Evolutionary conservation across 371 early-diverging fungal species (phyloP), one percentile per base, ranked within the genome.

Genomic region (Syncephalis plumigaleata): DNA sequence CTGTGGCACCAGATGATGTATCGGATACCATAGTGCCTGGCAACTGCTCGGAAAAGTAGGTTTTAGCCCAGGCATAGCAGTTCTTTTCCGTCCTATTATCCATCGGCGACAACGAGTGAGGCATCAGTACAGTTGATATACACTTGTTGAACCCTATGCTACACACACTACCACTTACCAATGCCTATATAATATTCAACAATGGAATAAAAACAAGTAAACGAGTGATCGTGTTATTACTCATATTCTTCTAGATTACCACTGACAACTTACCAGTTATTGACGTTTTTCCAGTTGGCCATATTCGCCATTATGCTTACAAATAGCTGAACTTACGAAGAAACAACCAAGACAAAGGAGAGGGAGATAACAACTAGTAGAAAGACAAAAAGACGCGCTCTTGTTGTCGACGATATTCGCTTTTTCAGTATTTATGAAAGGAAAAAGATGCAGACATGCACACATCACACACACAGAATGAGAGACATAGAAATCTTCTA

Each of bases 31-130:
- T 55, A 42, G 58, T 57, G 26, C 53, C 39, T 36, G 23, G 48
- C 8, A 89, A 63, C 53, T 72, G 54, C 21, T 68, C 54, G 21
- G 67, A 60, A 42, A 90, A 69, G 58, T 88, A 86, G 16, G 70
- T 67, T 52, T 77, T 77, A 45, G 91, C 80, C 94, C 94, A 93
- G 26, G 60, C 69, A 27, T 82, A 47, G 64, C 90, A 89, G 71
- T 91, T 86, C 65, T 87, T 90, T 56, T 81, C 83, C 56, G 86
- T 85, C 94, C 93, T 86, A 63, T 76, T n/a, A 1, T 36, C 3
- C 39, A 16, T 24, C 36, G 36, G n/a, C 3, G 5, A 21, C 26
- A 22, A 25, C 36, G 2, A 51, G 39, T 22, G n/a, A n/a, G n/a
- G n/a, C n/a, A n/a, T n/a, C n/a, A n/a, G n/a, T n/a, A n/a, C n/a